Evolutionary conservation across 2,329 filamentous ascomycete genomes (phyloP), one percentile per base, ranked within the genome.

Genomic region (Fusarium humuli): DNA sequence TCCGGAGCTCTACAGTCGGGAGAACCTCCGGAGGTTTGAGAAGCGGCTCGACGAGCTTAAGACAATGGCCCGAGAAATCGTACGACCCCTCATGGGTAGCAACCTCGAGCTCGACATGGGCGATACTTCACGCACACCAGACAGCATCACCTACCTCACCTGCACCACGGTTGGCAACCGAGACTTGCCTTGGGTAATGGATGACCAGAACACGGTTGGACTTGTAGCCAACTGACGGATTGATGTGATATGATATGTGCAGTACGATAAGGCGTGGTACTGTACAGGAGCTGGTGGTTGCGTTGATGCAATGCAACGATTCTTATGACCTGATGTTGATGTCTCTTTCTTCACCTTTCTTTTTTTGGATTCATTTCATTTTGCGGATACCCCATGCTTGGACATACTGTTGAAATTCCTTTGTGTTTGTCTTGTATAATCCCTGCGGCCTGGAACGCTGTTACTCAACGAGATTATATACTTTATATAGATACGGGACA

Each of bases 41-140:
- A 90, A 92, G 75, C 87, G 94, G 59, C 87, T 98, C 72, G 94
- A 97, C 63, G 94, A 98, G 83, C 85, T 98, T 57, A 98, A 97
- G 82, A 87, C 87, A 59, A 87, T 95, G 76, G 95, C 94, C 9
- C 86, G 92, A 56, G 93, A 97, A 75, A 85, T 92, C 18, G 94
- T 98, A 10, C 90, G 91, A 62, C 94, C 94, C 6, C 83, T 98
- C 14, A 97, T 97, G 91, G 87, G 91, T 54, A 96, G 93, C 76
- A 92, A 90, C 55, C 85, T 98, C 14, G 93, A 97, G 80, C 85
- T 97, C 49, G 94, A 97, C 77, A 79, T 93, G 57, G 77, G 76
- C 52, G 79, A 80, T 41, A 77, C 77, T n/a, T 79, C 79, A 29
- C 76, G 80, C 74, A 79, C 74, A 69, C 83, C 77, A 8, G 83